These are phyloP conservation scores for Salix koriyanagi DNA, from an alignment of 345 rosid species.

Conservation along the genomic window DNA sequence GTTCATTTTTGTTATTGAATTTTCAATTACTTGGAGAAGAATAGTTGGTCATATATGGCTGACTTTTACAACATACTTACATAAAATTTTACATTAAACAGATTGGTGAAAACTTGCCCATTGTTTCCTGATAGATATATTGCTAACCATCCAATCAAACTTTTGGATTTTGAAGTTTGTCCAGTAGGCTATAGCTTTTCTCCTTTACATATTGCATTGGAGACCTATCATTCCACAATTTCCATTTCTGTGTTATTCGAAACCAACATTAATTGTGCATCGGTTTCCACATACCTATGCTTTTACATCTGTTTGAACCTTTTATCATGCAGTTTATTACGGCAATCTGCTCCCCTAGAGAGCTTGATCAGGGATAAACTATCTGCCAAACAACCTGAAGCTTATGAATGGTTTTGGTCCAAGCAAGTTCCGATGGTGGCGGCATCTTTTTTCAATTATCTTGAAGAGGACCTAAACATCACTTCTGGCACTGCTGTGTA, in stretches of 20 bases:
- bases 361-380: conserved; percentile 76
- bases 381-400: conserved; percentile 70
- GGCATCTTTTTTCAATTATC: conserved; percentile 54
- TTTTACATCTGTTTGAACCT: conserved; percentile 7
- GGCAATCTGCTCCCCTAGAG: conserved; percentile 76
- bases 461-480: conserved; percentile 62
- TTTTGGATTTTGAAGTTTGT: background rate
- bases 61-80: background rate
- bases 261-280: background rate
- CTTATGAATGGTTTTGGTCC: conserved; percentile 75
- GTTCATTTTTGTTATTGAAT: background rate
- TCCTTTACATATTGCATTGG: background rate
- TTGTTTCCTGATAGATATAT: background rate
- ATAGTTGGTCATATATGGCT: background rate
- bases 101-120: background rate
- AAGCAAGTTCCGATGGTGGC: conserved; percentile 64
- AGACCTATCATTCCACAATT: background rate
- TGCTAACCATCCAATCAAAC: background rate
- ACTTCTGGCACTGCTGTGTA: conserved; percentile 58
- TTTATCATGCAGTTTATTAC: conserved; percentile 57
- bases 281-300: conserved; percentile 6
- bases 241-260: background rate
- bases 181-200: background rate
- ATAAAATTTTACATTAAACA: background rate
- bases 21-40: background rate